Conservation (phyloP, 2,329 filamentous ascomycete genomes). For the Aspergillus pseudotamarii region DNA sequence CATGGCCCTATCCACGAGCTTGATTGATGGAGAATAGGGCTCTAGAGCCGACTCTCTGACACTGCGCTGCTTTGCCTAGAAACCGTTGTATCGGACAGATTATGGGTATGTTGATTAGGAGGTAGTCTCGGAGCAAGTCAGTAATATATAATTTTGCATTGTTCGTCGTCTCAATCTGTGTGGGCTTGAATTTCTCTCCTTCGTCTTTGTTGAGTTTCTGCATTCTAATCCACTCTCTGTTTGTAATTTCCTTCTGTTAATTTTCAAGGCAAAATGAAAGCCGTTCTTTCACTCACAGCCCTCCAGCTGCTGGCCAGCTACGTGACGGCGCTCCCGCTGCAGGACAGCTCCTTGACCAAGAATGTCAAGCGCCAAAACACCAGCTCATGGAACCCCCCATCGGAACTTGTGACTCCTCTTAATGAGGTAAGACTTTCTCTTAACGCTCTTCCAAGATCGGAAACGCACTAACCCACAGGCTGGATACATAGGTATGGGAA, state of each 20-base stretch:
- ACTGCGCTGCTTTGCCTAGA: not conserved
- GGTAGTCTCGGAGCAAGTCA: too few species aligned
- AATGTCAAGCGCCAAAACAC: constrained; percentile 11
- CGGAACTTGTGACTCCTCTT: constrained; percentile 16
- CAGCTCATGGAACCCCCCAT: constrained; percentile 17
- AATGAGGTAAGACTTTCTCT: constrained; percentile 9
- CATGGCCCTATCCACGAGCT: too few species aligned
- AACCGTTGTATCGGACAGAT: not conserved
- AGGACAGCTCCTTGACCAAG: constrained; percentile 3
- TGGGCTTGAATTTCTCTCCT: not conserved
- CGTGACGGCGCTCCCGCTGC: constrained; percentile 11
- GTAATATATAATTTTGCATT: not conserved
- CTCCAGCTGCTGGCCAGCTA: constrained; percentile 24
- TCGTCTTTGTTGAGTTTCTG: not conserved
- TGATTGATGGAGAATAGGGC: constrained; percentile 3
- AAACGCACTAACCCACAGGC: too few species aligned
- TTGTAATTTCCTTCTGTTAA: not conserved
- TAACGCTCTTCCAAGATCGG: accelerated
- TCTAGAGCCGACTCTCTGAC: not conserved
- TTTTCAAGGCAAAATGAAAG: constrained; percentile 10
- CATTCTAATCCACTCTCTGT: not conserved
- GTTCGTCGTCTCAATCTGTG: not conserved
- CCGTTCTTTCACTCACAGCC: constrained; percentile 15
- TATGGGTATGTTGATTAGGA: not conserved
- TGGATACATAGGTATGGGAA: constrained; percentile 15